A percentile compares a stretch with the other conserved stretches of the same genome.
phyloP scores from a whole-genome alignment of 108 stramenopile genomes.

The Stephanodiscus minutulus region DNA sequence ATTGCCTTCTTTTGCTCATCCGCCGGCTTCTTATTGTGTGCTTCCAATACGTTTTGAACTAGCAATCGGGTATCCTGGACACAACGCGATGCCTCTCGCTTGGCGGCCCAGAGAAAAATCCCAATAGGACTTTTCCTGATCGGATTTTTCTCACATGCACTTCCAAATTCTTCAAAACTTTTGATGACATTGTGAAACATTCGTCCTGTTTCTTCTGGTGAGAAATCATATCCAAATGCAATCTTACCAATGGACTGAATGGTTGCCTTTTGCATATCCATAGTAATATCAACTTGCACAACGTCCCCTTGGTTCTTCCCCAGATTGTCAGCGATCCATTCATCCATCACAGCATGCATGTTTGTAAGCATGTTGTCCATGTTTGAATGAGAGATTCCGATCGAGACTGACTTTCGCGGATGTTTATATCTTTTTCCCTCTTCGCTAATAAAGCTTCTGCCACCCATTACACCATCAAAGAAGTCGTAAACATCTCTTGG shows the following conservation, averaged over 20 bases:
- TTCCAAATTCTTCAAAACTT: constrained; percentile 9
- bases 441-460: constrained; percentile 38
- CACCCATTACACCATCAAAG: constrained; percentile 29
- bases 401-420: constrained; percentile 42
- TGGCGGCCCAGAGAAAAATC: constrained; percentile 19
- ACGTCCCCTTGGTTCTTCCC: constrained; percentile 14
- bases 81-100: constrained; percentile 5
- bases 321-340: constrained; percentile 44
- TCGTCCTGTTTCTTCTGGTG: constrained; percentile 15
- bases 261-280: constrained; percentile 51
- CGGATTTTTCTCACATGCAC: neutral
- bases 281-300: constrained; percentile 35
- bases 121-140: neutral
- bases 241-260: constrained; percentile 50
- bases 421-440: constrained; percentile 53
- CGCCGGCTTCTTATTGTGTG: neutral
- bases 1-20: neutral
- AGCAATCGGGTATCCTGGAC: neutral
- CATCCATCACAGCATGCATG: constrained; percentile 34
- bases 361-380: constrained; percentile 46
- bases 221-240: constrained; percentile 55
- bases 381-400: constrained; percentile 44
- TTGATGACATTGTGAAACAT: neutral
- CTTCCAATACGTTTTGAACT: neutral
- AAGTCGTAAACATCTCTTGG: constrained; percentile 14